Conservation (phyloP, 2,329 filamentous ascomycete genomes). For the Botrytis sinoallii region DNA sequence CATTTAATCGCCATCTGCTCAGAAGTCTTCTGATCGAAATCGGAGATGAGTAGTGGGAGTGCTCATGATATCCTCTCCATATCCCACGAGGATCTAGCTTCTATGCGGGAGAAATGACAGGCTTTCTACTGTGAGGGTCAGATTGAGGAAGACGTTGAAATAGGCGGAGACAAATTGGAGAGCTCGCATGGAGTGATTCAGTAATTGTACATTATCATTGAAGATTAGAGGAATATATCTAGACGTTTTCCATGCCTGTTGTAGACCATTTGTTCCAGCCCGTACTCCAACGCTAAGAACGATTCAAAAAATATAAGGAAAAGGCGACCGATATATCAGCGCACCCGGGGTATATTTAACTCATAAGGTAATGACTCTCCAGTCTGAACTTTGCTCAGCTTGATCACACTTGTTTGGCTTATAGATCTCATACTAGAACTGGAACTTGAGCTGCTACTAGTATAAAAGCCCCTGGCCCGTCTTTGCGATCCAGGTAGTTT, state of each 20-base stretch:
- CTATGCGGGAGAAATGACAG: not conserved
- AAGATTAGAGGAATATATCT: slow-evolving; percentile 13
- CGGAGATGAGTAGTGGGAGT: not conserved
- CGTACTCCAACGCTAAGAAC: slow-evolving; percentile 32
- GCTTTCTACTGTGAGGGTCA: not conserved
- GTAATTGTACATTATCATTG: slow-evolving; percentile 21
- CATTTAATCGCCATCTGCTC: not conserved
- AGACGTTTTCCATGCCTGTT: slow-evolving; percentile 11
- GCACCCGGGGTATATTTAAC: slow-evolving; percentile 28
- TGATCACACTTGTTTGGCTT: slow-evolving; percentile 35
- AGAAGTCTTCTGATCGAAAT: not conserved
- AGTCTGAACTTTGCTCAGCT: slow-evolving; percentile 30
- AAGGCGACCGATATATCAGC: slow-evolving; percentile 18
- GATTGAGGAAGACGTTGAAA: not conserved
- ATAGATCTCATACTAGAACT: slow-evolving; percentile 30
- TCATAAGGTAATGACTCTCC: slow-evolving; percentile 33
- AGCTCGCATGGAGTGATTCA: not conserved
- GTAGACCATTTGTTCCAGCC: slow-evolving; percentile 11
- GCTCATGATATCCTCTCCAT: not conserved
- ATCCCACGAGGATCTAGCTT: not conserved
- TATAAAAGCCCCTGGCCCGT: slow-evolving; percentile 30
- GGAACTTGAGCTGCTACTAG: slow-evolving; percentile 22
- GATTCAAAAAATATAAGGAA: slow-evolving; percentile 15
- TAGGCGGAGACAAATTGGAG: not conserved
- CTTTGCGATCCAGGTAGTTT: slow-evolving; percentile 27